Conservation (phyloP, 176 grass and related monocot genomes). For the Cenchrus fungigraminus region DNA sequence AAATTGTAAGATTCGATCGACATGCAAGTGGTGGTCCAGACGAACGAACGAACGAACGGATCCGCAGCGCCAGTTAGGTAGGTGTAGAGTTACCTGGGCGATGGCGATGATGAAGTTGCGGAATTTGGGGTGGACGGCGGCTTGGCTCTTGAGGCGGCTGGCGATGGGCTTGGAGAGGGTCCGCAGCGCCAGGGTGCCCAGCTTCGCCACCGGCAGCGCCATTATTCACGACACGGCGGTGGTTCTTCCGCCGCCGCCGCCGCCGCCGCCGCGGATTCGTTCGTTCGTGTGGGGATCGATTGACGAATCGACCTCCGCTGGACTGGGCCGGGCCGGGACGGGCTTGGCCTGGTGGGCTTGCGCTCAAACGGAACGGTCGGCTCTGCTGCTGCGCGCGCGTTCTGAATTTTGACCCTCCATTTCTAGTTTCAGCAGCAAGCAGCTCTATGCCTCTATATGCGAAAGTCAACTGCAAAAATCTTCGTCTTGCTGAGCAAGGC, state of each 20-base stretch:
- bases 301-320: background rate
- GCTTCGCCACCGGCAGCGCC: constrained; percentile 89
- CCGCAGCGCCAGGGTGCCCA: constrained; percentile 77
- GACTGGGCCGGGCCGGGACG: too few species aligned
- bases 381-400: background rate
- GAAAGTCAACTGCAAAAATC: background rate
- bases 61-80: background rate
- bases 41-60: background rate
- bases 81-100: constrained; percentile 59
- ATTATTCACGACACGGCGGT: constrained; percentile 26
- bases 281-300: background rate
- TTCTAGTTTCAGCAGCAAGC: background rate
- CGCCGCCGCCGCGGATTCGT: background rate
- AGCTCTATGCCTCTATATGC: background rate
- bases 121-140: constrained; percentile 89
- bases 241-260: background rate
- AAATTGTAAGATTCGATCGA: background rate
- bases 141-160: constrained; percentile 87
- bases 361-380: background rate
- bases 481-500: constrained; percentile 5
- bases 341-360: background rate
- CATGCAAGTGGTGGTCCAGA: background rate
- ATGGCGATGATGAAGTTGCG: constrained; percentile 78
- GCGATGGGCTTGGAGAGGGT: constrained; percentile 94
- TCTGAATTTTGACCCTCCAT: background rate